Percentiles rank a stretch among this genome's conserved stretches.
Evolutionary conservation across 73 alveolate species (phyloP).

Genomic region (Paramecium caudatum): DNA sequence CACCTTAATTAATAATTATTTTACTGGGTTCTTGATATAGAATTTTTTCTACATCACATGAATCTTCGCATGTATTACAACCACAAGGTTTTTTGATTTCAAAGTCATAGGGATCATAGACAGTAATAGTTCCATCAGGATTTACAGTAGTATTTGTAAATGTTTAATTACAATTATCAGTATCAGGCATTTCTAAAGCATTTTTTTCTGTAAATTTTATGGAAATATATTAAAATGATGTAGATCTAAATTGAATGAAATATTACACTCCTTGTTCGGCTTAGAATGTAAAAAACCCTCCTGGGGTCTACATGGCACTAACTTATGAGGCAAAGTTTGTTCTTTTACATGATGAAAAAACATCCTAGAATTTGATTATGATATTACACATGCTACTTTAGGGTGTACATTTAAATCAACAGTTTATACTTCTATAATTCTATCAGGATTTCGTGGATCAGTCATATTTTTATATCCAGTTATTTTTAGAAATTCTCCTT

Average conservation of each 20-base stretch:
- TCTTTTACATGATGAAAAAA: constrained; percentile 70
- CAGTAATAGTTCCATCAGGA: constrained; percentile 8
- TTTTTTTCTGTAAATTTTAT: constrained; percentile 63
- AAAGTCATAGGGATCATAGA: background rate
- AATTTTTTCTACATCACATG: constrained; percentile 68
- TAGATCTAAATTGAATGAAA: background rate
- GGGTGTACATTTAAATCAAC: constrained; percentile 75
- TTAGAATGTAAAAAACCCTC: constrained; percentile 78
- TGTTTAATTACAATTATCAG: constrained; percentile 59
- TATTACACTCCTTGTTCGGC: constrained; percentile 75
- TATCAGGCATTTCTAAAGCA: constrained; percentile 24
- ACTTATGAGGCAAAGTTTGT: constrained; percentile 80
- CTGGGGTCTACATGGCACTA: constrained; percentile 81
- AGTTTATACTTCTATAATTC: constrained; percentile 64
- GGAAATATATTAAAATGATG: constrained; percentile 68
- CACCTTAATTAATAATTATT: background rate
- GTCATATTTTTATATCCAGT: constrained; percentile 73
- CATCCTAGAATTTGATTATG: background rate
- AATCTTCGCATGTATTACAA: constrained; percentile 76
- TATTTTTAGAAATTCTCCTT: constrained; percentile 72
- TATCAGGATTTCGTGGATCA: constrained; percentile 72
- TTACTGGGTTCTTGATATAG: background rate
- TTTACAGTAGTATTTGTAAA: constrained; percentile 2
- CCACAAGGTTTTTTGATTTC: constrained; percentile 68
- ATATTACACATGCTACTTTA: constrained; percentile 70